phyloP scores from a whole-genome alignment of 768 basidiomycete genomes.

The Boletus subcaerulescens region DNA sequence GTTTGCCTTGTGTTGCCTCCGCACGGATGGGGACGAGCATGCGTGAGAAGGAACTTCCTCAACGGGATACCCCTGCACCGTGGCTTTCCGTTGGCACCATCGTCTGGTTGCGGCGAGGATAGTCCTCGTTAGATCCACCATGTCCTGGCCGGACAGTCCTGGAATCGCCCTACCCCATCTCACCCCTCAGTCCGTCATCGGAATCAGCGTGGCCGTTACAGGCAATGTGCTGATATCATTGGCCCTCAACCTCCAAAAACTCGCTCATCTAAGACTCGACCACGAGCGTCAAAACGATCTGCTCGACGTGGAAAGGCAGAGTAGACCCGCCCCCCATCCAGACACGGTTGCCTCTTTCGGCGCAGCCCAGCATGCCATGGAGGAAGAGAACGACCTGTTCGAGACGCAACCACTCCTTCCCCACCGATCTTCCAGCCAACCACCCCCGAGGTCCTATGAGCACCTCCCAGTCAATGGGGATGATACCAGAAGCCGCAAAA shows the following conservation, averaged over 20 bases:
- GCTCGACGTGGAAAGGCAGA: slow-evolving; percentile 12
- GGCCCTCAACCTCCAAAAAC: slow-evolving; percentile 90
- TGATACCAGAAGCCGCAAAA: slow-evolving; percentile 28
- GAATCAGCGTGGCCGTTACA: slow-evolving; percentile 77
- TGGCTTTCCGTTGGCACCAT: too few species aligned
- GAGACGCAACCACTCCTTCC: slow-evolving; percentile 31
- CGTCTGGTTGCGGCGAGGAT: background rate
- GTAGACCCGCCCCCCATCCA: slow-evolving; percentile 1
- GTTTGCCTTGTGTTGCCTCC: too few species aligned
- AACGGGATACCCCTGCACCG: background rate
- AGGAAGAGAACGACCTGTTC: slow-evolving; percentile 2
- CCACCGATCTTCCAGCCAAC: slow-evolving; percentile 22
- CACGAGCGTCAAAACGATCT: slow-evolving; percentile 27
- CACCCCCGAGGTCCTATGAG: slow-evolving; percentile 19
- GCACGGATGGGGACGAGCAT: background rate
- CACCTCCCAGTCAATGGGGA: slow-evolving; percentile 12
- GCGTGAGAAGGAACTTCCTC: slow-evolving; percentile 23
- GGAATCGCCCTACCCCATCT: slow-evolving; percentile 52
- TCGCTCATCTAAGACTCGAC: slow-evolving; percentile 76
- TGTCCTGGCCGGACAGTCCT: slow-evolving; percentile 19
- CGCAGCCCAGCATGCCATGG: slow-evolving; percentile 8
- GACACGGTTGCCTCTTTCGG: background rate
- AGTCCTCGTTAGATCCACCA: background rate
- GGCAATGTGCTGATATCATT: slow-evolving; percentile 89
- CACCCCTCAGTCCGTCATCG: slow-evolving; percentile 58